These are phyloP conservation scores for Moesziomyces aphidis DNA, from an alignment of 1,284 basidiomycete species.

Conservation along the genomic window DNA sequence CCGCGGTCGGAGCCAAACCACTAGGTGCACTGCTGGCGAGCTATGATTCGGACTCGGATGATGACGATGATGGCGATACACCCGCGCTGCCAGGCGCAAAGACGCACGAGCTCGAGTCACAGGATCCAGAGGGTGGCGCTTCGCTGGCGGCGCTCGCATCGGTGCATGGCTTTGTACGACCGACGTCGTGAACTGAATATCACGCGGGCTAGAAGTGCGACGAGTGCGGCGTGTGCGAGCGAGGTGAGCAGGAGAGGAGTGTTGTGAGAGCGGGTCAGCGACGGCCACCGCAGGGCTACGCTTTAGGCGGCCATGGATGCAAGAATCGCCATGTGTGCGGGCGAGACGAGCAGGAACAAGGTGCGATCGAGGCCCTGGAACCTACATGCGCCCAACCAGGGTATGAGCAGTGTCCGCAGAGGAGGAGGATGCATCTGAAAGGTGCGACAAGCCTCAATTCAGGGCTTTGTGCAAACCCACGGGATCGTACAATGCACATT, in stretches of 20 bases:
- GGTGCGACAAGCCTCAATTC: too few relatives aligned
- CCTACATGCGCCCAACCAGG: too few relatives aligned
- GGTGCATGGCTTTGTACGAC: conserved; percentile 2
- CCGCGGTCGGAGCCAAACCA: background rate
- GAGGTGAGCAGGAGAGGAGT: background rate
- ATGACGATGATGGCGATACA: background rate
- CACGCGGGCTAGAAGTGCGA: background rate
- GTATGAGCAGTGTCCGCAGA: too few relatives aligned
- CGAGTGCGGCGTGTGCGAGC: background rate
- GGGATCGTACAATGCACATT: too few relatives aligned
- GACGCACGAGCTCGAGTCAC: background rate
- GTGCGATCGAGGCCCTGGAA: too few relatives aligned
- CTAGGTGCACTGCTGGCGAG: conserved; percentile 11
- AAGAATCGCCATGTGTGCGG: background rate
- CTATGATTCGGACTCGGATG: conserved; percentile 21
- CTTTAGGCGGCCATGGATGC: too few relatives aligned
- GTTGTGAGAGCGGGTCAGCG: too few relatives aligned
- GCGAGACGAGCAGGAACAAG: too few relatives aligned
- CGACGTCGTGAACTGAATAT: background rate
- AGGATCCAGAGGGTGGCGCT: too few relatives aligned
- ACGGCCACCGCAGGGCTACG: too few relatives aligned
- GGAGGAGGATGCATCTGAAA: too few relatives aligned
- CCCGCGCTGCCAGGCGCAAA: background rate
- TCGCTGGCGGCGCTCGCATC: conserved; percentile 4
- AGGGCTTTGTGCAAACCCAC: too few relatives aligned